These are phyloP conservation scores for Calonectria pseudoreteaudii DNA, from an alignment of 2,329 filamentous ascomycete species.

Conservation along the genomic window DNA sequence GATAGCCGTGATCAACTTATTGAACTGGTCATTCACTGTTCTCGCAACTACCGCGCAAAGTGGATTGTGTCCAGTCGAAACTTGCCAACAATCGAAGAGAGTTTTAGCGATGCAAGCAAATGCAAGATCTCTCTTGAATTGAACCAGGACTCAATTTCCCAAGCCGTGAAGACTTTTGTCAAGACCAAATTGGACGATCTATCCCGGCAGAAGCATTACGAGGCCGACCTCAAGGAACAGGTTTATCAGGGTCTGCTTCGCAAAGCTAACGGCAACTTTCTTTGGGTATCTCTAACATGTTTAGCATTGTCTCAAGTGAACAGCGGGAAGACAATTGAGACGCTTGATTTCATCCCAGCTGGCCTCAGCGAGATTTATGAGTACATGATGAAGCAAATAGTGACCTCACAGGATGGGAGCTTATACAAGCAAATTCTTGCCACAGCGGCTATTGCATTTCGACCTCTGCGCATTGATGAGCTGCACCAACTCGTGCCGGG, in stretches of 20 bases:
- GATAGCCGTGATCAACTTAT: neutral
- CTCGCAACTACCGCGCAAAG: neutral
- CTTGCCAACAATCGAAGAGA: slow-evolving; percentile 48
- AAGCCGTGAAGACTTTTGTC: slow-evolving; percentile 51
- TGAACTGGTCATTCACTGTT: neutral
- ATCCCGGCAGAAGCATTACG: neutral
- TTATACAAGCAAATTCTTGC: slow-evolving; percentile 51
- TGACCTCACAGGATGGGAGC: slow-evolving; percentile 39
- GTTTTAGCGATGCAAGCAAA: slow-evolving; percentile 37
- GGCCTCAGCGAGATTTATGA: slow-evolving; percentile 52
- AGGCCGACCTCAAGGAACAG: neutral
- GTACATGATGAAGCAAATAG: slow-evolving; percentile 52
- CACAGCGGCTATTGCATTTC: slow-evolving; percentile 44
- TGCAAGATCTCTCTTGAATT: slow-evolving; percentile 50
- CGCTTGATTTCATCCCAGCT: slow-evolving; percentile 44
- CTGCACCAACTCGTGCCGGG: slow-evolving; percentile 40
- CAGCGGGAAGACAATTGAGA: neutral
- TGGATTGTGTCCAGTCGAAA: slow-evolving; percentile 7
- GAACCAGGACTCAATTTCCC: slow-evolving; percentile 47
- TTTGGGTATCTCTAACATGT: slow-evolving; percentile 41
- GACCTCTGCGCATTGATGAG: slow-evolving; percentile 52
- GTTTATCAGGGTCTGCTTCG: slow-evolving; percentile 32
- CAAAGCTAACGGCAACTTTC: slow-evolving; percentile 52
- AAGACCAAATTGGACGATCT: slow-evolving; percentile 13
- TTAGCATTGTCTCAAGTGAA: slow-evolving; percentile 29